phyloP scores from a whole-genome alignment of 1,284 basidiomycete species.

The Exobasidium rhododendri region DNA sequence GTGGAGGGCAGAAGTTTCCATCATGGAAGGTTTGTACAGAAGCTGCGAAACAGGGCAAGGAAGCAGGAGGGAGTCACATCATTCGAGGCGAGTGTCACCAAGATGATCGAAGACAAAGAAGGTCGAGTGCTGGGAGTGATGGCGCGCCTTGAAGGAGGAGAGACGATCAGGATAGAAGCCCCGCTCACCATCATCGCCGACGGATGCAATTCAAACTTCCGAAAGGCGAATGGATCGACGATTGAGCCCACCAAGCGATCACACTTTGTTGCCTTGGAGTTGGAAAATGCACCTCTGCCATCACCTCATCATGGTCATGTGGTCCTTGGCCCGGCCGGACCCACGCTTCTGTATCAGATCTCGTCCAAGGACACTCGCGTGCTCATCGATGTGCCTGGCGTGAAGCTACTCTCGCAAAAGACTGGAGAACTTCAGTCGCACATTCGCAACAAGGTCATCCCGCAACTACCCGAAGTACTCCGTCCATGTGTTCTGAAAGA shows the following conservation, averaged over 20 bases:
- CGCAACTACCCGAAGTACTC: slow-evolving; percentile 45
- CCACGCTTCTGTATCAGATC: slow-evolving; percentile 17
- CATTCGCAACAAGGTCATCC: slow-evolving; percentile 40
- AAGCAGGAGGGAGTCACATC: slow-evolving; percentile 43
- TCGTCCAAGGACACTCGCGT: slow-evolving; percentile 75
- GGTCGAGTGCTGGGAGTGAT: slow-evolving; percentile 35
- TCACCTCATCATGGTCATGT: slow-evolving; percentile 76
- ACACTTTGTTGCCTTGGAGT: slow-evolving; percentile 76
- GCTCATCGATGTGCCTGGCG: slow-evolving; percentile 80
- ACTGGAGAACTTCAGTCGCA: slow-evolving; percentile 60
- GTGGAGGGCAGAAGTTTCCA: slow-evolving; percentile 76
- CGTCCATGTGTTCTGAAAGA: slow-evolving; percentile 33
- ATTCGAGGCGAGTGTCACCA: slow-evolving; percentile 41
- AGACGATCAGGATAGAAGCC: slow-evolving; percentile 59
- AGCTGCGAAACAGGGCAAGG: slow-evolving; percentile 68
- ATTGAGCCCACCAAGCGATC: slow-evolving; percentile 62
- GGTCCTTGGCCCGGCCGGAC: slow-evolving; percentile 15
- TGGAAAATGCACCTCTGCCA: slow-evolving; percentile 73
- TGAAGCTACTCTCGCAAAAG: slow-evolving; percentile 70
- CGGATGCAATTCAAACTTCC: slow-evolving; percentile 88
- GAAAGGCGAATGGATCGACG: slow-evolving; percentile 59
- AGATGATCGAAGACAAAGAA: slow-evolving; percentile 29
- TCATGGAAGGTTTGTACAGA: slow-evolving; percentile 87
- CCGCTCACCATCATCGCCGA: slow-evolving; percentile 85
- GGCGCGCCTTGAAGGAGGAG: slow-evolving; percentile 22